Conservation (phyloP, 2,329 filamentous ascomycete genomes). For the Colletotrichum destructivum region DNA sequence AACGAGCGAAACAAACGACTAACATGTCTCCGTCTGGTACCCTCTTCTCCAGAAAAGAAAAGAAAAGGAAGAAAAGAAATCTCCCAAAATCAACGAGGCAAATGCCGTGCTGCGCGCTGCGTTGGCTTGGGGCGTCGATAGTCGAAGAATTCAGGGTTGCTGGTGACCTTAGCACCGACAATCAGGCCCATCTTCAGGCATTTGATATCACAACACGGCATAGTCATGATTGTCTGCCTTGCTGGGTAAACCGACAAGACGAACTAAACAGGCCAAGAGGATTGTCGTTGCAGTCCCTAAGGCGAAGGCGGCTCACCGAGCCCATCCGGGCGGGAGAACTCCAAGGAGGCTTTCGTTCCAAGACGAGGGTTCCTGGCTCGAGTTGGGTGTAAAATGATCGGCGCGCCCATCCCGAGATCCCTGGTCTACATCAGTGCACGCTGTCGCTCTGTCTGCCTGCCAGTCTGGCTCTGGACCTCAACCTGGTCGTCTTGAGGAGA, state of each 20-base stretch:
- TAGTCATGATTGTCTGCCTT: conserved; percentile 30
- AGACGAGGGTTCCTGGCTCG: conserved; percentile 39
- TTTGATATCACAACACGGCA: conserved; percentile 22
- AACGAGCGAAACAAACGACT: conserved; percentile 1
- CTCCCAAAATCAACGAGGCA: neutral
- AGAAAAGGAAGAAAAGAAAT: no score
- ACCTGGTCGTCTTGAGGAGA: conserved; percentile 2
- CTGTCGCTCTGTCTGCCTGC: neutral
- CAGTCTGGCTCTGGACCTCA: conserved; percentile 3
- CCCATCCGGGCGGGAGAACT: conserved; percentile 19
- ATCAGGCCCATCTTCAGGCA: conserved; percentile 24
- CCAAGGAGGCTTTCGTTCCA: conserved; percentile 17
- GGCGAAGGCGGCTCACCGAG: conserved; percentile 33
- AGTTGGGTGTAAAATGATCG: conserved; percentile 36
- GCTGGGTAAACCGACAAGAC: conserved; percentile 22
- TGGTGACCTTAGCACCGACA: neutral
- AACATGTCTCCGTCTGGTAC: conserved; percentile 19
- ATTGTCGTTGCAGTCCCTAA: conserved; percentile 19
- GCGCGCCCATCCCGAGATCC: conserved; percentile 36
- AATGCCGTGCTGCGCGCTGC: conserved; percentile 24
- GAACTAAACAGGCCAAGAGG: conserved; percentile 5
- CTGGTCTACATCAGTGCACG: neutral
- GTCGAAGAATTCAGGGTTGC: conserved; percentile 2
- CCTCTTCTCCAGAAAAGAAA: no score
- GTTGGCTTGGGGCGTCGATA: conserved; percentile 30